Evolutionary conservation across 495 filamentous ascomycete species (phyloP).

Genomic region (Trichoderma gamsii): DNA sequence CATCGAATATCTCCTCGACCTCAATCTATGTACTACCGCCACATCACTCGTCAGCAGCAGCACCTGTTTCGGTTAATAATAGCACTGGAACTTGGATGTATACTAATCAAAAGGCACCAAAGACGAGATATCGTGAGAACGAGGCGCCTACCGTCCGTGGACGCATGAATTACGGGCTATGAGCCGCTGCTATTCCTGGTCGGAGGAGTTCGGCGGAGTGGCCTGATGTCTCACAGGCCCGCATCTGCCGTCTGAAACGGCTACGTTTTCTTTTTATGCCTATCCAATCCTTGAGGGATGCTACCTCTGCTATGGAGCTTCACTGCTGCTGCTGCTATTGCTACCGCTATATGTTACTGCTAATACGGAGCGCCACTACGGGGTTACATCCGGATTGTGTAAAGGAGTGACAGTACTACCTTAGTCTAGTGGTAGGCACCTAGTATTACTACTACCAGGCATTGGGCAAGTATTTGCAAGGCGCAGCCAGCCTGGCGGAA

Average conservation of each 20-base stretch:
- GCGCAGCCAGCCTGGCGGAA: neutral
- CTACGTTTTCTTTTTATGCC: neutral
- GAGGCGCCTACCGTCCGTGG: neutral
- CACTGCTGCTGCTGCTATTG: too few species aligned
- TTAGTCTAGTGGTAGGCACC: too few species aligned
- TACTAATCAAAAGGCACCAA: neutral
- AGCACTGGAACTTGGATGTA: neutral
- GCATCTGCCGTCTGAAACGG: conserved; percentile 14
- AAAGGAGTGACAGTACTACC: too few species aligned
- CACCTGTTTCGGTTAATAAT: neutral
- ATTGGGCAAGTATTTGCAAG: too few species aligned
- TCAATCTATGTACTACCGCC: too few species aligned
- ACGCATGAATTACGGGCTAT: neutral
- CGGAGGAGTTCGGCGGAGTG: neutral
- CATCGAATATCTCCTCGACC: neutral
- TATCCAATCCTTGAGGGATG: too few species aligned
- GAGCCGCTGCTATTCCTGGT: neutral
- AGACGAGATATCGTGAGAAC: neutral
- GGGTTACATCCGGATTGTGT: too few species aligned
- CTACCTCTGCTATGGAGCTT: too few species aligned
- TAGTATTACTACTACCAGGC: too few species aligned
- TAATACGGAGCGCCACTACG: too few species aligned
- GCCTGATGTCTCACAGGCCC: conserved; percentile 18
- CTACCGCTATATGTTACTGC: too few species aligned
- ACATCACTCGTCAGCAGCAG: neutral